Evolutionary conservation across 106 monocot species (phyloP), one percentile per base, ranked within the genome.

Genomic region (Dioscorea dumetorum): DNA sequence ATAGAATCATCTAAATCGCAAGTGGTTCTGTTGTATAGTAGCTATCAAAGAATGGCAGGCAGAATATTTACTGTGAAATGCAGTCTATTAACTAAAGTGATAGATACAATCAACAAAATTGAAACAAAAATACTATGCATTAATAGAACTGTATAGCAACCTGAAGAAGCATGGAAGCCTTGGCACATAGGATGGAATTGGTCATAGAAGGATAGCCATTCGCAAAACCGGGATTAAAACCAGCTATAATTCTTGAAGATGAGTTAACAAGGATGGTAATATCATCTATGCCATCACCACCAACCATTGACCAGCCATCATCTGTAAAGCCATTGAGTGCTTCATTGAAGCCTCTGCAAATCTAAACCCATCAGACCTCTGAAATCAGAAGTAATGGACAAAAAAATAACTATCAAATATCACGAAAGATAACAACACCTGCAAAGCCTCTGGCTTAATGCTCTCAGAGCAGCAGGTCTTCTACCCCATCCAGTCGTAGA

Each of bases 81-180:
- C 41, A 6, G 6, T 41, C 41, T 41, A 41, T 8, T 0, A 41
- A 41, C 41, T 10, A 41, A 41, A 41, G 0, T 41, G 41, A 41
- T 41, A 41, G 10, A 41, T 41, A 10, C 41, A 41, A 10, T 41
- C 41, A 6, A 41, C 10, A 41, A 41, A 41, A 41, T 41, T 41
- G 9, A 41, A 41, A 41, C 41, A 41, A 41, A 41, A 41, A 41
- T 41, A 1, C 41, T 41, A 41, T 8, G 41, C 41, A 41, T 0
- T 6, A 41, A 10, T 41, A 41, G 41, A 41, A 41, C 10, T 6
- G 15, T 7, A 70, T 60, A 48, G 28, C n/a, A 24, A 88, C 88
- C 88, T 84, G 81, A 61, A 88, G 65, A 61, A 88, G 84, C 82
- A 88, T 88, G 28, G 88, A 85, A 70, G 84, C 81, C 79, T 88